Evolutionary conservation across 1,284 basidiomycete species (phyloP).

Genomic region (Hymenochaete sp.): DNA sequence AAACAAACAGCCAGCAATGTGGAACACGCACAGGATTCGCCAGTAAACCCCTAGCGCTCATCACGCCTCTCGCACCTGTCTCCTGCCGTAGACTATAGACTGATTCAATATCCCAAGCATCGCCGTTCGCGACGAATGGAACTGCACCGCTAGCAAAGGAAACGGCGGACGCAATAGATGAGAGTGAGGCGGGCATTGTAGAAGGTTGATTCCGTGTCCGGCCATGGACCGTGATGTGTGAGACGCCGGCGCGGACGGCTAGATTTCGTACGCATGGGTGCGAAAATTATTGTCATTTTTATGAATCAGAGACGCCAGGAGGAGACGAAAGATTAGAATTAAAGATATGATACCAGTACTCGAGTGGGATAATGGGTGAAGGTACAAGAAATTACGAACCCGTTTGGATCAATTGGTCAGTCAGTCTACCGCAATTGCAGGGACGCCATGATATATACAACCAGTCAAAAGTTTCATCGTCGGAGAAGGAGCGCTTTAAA

Average conservation of each 20-base stretch:
- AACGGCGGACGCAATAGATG: conserved; percentile 42
- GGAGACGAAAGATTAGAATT: too few species aligned
- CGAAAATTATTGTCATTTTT: background rate
- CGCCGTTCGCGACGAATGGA: conserved; percentile 48
- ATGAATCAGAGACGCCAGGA: too few species aligned
- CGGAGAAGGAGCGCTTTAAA: too few species aligned
- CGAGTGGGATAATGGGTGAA: too few species aligned
- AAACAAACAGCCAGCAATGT: too few species aligned
- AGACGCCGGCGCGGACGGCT: conserved; percentile 35
- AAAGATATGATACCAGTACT: too few species aligned
- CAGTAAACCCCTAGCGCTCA: conserved; percentile 50
- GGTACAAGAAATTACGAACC: too few species aligned
- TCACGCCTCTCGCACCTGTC: conserved; percentile 43
- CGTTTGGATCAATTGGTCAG: conserved; percentile 39
- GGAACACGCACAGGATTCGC: conserved; percentile 46
- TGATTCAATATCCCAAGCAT: conserved; percentile 41
- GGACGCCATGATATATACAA: background rate
- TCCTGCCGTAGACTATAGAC: conserved; percentile 33
- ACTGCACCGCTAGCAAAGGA: conserved; percentile 38
- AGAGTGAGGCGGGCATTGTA: conserved; percentile 40
- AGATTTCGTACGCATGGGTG: background rate
- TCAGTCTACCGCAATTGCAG: conserved; percentile 27
- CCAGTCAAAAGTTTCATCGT: background rate
- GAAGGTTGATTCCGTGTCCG: conserved; percentile 45
- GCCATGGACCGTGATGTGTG: conserved; percentile 47